Evolutionary conservation across 345 rosid species (phyloP), one percentile per base, ranked within the genome.

Genomic region (Arabidopsis arenosa): DNA sequence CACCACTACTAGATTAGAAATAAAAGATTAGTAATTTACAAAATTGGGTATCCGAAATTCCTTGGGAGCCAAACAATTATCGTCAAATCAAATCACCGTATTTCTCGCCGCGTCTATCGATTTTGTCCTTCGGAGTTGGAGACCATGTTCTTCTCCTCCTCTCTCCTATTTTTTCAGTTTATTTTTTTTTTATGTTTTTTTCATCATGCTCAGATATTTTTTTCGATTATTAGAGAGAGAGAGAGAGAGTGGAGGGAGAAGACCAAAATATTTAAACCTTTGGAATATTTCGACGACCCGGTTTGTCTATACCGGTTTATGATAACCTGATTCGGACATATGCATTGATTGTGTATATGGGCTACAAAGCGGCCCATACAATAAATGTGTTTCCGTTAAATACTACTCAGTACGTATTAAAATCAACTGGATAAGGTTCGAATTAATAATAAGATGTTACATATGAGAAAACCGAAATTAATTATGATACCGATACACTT

Each of bases 31-130:
- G 56, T 59, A 45, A 79, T 79, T 73, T 73, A 73, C 77, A 30
- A 61, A 17, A 5, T 60, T 79, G 69, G 77, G 78, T 73, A 21
- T 79, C 81, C 74, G 81, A 79, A 5, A 15, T 44, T 73, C 17
- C 65, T 67, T 28, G 32, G 4, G 70, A 67, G 59, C 78, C 78
- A 35, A 79, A 73, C 73, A 11, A 52, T 52, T 45, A 1, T 67
- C 64, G 69, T 73, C 77, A 72, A 78, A 52, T 73, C 77, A 72
- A 78, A 52, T 66, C 59, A 52, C 37, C 81, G 28, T 44, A 6
- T 73, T 68, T 63, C 44, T 63, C 47, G 67, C 49, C 15, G 14
- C 32, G 13, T 75, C 66, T 73, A 69, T 57, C 45, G 58, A 3
- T 75, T 55, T 26, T 53, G 49, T 71, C 59, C 39, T 68, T 67